phyloP scores from a whole-genome alignment of 805 yeast species.

The Ogataea neopini region DNA sequence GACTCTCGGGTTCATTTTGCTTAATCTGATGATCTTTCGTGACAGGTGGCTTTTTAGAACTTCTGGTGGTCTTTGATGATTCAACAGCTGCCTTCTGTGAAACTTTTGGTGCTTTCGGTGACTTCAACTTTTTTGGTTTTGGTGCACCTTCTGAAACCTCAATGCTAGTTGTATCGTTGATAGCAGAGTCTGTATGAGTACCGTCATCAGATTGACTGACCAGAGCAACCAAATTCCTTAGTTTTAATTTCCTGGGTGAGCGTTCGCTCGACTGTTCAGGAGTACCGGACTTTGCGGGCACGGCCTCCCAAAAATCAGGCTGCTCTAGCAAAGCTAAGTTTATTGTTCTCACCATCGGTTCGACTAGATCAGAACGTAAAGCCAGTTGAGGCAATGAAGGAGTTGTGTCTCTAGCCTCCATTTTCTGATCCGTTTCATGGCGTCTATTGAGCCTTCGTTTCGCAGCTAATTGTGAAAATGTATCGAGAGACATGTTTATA shows the following conservation, averaged over 20 bases:
- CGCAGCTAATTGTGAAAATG: not conserved
- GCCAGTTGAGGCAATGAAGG: not conserved
- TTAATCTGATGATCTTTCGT: too few species aligned
- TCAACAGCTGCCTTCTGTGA: not conserved
- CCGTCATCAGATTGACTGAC: not conserved
- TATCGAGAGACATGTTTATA: not conserved
- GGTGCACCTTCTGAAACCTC: not conserved
- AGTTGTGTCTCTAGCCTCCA: not conserved
- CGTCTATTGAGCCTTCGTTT: not conserved
- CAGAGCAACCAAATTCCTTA: not conserved
- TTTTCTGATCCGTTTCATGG: not conserved
- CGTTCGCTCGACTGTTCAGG: not conserved
- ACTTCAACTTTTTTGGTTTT: not conserved
- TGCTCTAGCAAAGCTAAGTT: not conserved
- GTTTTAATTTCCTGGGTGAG: not conserved
- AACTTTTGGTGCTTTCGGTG: not conserved
- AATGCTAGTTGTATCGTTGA: not conserved
- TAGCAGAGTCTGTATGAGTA: not conserved
- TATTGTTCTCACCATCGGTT: not conserved
- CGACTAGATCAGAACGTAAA: not conserved
- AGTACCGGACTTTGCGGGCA: not conserved
- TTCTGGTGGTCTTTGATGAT: not conserved
- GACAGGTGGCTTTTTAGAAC: too few species aligned
- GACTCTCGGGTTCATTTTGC: too few species aligned
- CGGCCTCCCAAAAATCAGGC: slow-evolving; percentile 6